Evolutionary conservation across 2,329 filamentous ascomycete species (phyloP), one percentile per base, ranked within the genome.

Genomic region (Apiospora malaysiana): DNA sequence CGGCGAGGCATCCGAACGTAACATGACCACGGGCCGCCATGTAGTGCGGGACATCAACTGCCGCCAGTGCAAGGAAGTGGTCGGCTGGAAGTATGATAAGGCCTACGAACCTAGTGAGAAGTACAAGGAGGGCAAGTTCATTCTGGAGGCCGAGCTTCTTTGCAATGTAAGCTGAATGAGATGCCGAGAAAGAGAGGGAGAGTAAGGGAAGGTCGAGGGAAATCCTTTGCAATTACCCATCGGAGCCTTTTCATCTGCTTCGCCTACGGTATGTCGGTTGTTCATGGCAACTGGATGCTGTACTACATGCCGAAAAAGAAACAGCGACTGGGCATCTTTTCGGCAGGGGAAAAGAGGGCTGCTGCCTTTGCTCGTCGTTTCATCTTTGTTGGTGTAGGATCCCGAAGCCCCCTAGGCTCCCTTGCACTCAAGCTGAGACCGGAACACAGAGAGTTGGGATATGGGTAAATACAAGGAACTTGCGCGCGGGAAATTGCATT

Each of bases 41-140:
- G 88, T 98, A 70, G 96, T 99, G 66, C 92, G 96, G 71, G 96
- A 99, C 81, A 98, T 99, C 77, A 87, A 87, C 71, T 99, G 96
- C 85, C 89, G 92, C 71, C 93, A 97, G 82, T 99, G 96, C 88
- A 93, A 92, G 80, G 93, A 95, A 81, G 93, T 92, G 42, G 96
- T 99, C 69, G 96, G 96, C 46, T 99, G 96, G 96, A 98, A 97
- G 82, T 99, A 99, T 81, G 96, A 99, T 83, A 97, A 97, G 85
- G 96, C 96, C 1, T 98, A 93, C 81, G 96, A 99, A 85, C 83
- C 86, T 45, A 91, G 88, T 74, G 95, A 99, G 88, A 97, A 97
- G 84, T 99, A 99, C 84, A 99, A 99, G 86, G 96, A 99, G 86
- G 95, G 94, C 70, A 99, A 98, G 84, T 98, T 93, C 81, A 99